Conservation (phyloP, 2,329 filamentous ascomycete genomes). For the Rhynchosporium agropyri region DNA sequence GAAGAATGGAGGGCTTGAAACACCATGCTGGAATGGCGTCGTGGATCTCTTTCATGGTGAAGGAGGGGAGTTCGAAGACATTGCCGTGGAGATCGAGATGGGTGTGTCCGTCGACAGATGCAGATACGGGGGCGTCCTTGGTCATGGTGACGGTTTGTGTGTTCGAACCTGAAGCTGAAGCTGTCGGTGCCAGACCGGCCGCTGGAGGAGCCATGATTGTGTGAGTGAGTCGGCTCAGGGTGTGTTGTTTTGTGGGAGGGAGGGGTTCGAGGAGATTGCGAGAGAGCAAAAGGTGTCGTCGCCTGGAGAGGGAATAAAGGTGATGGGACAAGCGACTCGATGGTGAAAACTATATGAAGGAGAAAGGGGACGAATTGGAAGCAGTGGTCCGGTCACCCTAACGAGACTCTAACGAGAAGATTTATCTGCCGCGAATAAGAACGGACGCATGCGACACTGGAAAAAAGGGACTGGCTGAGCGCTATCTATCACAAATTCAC, state of each 20-base stretch:
- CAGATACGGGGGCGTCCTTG: background rate
- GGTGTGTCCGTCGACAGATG: conserved; percentile 43
- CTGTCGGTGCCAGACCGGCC: conserved; percentile 19
- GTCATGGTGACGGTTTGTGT: too few species aligned
- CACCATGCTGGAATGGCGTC: conserved; percentile 62
- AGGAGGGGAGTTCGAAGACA: conserved; percentile 41
- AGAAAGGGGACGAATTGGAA: too few species aligned
- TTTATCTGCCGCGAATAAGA: too few species aligned
- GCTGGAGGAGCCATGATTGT: conserved; percentile 16
- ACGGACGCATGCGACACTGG: too few species aligned
- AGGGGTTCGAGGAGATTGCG: background rate
- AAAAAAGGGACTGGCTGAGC: too few species aligned
- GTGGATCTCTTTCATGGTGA: conserved; percentile 44
- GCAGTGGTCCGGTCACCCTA: too few species aligned
- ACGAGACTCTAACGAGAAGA: too few species aligned
- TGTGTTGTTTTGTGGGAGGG: background rate
- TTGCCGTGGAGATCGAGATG: conserved; percentile 43
- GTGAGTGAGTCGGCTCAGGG: too few species aligned
- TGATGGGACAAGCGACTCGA: too few species aligned
- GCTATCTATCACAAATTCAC: too few species aligned
- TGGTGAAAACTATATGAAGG: too few species aligned
- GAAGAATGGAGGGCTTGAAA: conserved; percentile 59
- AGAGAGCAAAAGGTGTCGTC: background rate
- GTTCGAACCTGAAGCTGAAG: background rate
- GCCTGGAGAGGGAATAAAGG: too few species aligned